A percentile compares a stretch with the other conserved stretches of the same genome.
Evolutionary conservation across 2,329 filamentous ascomycete genomes (phyloP).

Genomic region (Apiospora marii): DNA sequence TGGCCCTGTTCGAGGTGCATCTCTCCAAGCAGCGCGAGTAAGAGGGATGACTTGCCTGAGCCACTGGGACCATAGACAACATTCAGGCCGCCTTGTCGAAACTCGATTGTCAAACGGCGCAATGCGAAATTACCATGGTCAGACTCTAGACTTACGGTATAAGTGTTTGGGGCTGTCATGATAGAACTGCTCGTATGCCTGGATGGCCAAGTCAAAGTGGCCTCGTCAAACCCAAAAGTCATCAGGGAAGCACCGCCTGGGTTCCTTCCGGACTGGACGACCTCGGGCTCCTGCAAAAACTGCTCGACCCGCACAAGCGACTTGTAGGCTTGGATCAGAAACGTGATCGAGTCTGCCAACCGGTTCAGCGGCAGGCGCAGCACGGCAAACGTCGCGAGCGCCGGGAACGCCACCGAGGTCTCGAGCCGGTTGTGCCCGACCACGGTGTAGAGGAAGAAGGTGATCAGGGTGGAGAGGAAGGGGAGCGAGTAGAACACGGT

Average conservation of each 20-base stretch:
- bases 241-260: not conserved
- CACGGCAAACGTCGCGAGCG: conserved; percentile 72
- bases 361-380: conserved; percentile 73
- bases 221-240: not conserved
- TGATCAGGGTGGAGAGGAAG: conserved; percentile 72
- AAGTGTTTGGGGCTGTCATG: not conserved
- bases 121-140: not conserved
- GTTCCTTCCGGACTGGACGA: not conserved
- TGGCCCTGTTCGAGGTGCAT: not conserved
- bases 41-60: not conserved
- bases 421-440: conserved; percentile 70
- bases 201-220: not conserved
- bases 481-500: conserved; percentile 72
- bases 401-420: conserved; percentile 73
- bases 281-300: conserved; percentile 59
- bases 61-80: not conserved
- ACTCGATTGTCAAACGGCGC: not conserved
- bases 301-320: conserved; percentile 76
- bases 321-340: conserved; percentile 74
- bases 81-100: not conserved
- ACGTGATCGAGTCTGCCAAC: conserved; percentile 75
- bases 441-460: conserved; percentile 72
- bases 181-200: not conserved
- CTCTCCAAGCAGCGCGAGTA: not conserved
- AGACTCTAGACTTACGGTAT: not conserved